Evolutionary conservation across 2,329 filamentous ascomycete species (phyloP).

Genomic region (Cyphellophora attinorum): DNA sequence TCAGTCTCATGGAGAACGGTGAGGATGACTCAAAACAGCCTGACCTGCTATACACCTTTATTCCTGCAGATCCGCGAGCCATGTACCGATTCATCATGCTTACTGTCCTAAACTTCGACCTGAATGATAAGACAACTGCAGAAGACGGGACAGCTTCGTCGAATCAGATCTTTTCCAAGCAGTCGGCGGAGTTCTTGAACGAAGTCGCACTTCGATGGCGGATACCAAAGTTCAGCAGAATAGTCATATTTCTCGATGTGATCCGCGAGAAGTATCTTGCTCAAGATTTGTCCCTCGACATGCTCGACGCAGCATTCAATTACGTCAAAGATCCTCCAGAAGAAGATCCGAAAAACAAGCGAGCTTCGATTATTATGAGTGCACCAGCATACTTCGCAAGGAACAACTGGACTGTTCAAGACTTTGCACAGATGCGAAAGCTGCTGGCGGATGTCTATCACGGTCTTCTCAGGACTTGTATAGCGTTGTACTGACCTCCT

Average conservation of each 20-base stretch:
- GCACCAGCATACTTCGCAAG: slow-evolving; percentile 43
- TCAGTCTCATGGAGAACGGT: background rate
- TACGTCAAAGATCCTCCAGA: slow-evolving; percentile 64
- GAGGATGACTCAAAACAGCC: slow-evolving; percentile 7
- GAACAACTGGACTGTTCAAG: slow-evolving; percentile 59
- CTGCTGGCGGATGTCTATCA: slow-evolving; percentile 69
- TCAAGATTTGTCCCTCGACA: slow-evolving; percentile 69
- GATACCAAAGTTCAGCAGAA: slow-evolving; percentile 69
- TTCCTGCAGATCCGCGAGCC: slow-evolving; percentile 70
- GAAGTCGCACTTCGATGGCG: slow-evolving; percentile 86
- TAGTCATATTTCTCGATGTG: slow-evolving; percentile 76
- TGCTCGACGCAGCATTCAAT: slow-evolving; percentile 73
- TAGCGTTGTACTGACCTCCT: slow-evolving; percentile 77
- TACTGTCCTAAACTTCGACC: slow-evolving; percentile 58
- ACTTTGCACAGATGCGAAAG: slow-evolving; percentile 63
- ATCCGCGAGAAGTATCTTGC: slow-evolving; percentile 76
- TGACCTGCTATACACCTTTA: slow-evolving; percentile 72
- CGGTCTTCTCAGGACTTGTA: slow-evolving; percentile 78
- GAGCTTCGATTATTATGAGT: slow-evolving; percentile 34
- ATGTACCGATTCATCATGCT: slow-evolving; percentile 77
- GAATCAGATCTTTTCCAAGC: slow-evolving; percentile 55
- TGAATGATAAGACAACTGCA: slow-evolving; percentile 45
- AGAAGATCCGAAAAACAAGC: slow-evolving; percentile 50
- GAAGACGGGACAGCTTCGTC: slow-evolving; percentile 29
- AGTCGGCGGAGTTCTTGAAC: slow-evolving; percentile 71